These are phyloP conservation scores for Bothriochloa decipiens DNA, from an alignment of 176 grass and related monocot genomes.

Conservation along the genomic window DNA sequence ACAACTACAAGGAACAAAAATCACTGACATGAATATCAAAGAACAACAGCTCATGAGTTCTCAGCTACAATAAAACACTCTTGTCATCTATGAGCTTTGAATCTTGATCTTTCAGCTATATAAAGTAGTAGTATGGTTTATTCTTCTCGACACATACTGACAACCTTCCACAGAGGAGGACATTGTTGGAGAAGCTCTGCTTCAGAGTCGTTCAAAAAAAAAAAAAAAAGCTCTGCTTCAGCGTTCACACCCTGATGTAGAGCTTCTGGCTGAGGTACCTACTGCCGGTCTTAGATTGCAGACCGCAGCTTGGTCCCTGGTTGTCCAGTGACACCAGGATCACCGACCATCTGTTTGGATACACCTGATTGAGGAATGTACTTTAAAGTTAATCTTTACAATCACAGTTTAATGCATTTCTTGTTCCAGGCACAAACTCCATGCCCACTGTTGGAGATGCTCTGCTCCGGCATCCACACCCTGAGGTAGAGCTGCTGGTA, in stretches of 20 bases:
- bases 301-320: too few species aligned
- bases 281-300: too few species aligned
- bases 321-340: too few species aligned
- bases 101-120: slow-evolving; percentile 35
- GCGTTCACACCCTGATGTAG: slow-evolving; percentile 80
- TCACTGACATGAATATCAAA: neutral
- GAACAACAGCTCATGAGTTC: slow-evolving; percentile 11
- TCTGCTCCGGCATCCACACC: too few species aligned
- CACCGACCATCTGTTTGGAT: neutral
- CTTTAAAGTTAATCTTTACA: too few species aligned
- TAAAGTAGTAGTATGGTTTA: slow-evolving; percentile 17
- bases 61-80: slow-evolving; percentile 12
- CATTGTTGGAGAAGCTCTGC: slow-evolving; percentile 76
- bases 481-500: too few species aligned
- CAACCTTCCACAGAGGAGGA: slow-evolving; percentile 58
- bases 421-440: too few species aligned
- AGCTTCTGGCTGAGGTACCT: slow-evolving; percentile 34
- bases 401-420: too few species aligned
- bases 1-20: neutral
- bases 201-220: too few species aligned
- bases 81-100: neutral
- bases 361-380: too few species aligned
- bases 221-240: neutral
- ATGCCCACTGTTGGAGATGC: too few species aligned
- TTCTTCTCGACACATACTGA: slow-evolving; percentile 1